These are phyloP conservation scores for Singerocomus inundabilis DNA, from an alignment of 1,284 basidiomycete species.

Conservation along the genomic window DNA sequence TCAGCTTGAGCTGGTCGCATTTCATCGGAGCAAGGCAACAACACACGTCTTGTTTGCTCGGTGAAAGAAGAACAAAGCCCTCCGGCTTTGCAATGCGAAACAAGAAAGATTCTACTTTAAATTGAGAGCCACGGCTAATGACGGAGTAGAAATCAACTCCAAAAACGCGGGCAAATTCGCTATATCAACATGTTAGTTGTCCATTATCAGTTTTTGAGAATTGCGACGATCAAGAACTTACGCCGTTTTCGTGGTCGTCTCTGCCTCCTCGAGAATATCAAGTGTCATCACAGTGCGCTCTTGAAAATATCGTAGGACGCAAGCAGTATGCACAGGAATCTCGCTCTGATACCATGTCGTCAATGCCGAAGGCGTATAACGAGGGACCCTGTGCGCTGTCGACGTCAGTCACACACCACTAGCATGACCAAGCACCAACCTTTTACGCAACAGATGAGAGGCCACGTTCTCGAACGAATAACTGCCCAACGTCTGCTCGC, in stretches of 20 bases:
- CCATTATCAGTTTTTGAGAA: too few species aligned
- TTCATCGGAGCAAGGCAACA: neutral
- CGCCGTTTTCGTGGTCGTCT: conserved; percentile 88
- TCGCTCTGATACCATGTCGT: conserved; percentile 72
- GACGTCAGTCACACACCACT: conserved; percentile 1
- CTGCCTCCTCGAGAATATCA: conserved; percentile 76
- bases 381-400: conserved; percentile 60
- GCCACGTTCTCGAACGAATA: conserved; percentile 92
- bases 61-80: conserved; percentile 85
- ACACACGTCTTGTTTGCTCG: conserved; percentile 78
- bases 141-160: conserved; percentile 98
- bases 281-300: conserved; percentile 66
- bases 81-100: conserved; percentile 98
- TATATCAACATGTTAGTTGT: conserved; percentile 31
- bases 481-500: conserved; percentile 75
- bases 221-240: conserved; percentile 38
- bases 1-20: neutral
- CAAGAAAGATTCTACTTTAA: conserved; percentile 99
- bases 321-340: conserved; percentile 51
- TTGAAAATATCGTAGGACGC: conserved; percentile 63
- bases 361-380: conserved; percentile 67
- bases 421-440: conserved; percentile 43
- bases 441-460: conserved; percentile 72
- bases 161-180: conserved; percentile 95
- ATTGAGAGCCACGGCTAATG: conserved; percentile 92